A percentile compares a stretch with the other conserved stretches of the same genome.
Evolutionary conservation across 148 eudicot genomes (phyloP).

Genomic region (Agrostemma githago): DNA sequence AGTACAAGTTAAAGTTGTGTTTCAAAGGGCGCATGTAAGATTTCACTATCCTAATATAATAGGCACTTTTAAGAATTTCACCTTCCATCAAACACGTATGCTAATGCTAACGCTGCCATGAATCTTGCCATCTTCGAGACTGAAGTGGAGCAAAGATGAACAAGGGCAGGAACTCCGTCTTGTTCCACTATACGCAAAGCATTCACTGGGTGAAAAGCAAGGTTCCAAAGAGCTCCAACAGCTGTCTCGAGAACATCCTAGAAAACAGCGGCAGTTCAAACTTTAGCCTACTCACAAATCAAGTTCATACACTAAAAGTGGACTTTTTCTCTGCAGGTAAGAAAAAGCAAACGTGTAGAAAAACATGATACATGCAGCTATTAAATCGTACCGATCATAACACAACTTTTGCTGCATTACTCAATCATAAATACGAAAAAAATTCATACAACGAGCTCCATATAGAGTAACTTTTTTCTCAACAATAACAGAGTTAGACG

Average conservation of each 20-base stretch:
- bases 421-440: no score
- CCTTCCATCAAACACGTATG: slow-evolving; percentile 99
- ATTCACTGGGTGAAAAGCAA: slow-evolving; percentile 86
- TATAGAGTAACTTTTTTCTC: no score
- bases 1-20: not conserved
- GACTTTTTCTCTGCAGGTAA: not conserved
- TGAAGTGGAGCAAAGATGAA: slow-evolving; percentile 78
- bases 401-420: no score
- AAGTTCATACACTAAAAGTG: not conserved
- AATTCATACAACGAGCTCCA: no score
- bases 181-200: slow-evolving; percentile 91
- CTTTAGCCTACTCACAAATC: not conserved
- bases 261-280: not conserved
- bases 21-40: not conserved
- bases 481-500: no score
- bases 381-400: no score
- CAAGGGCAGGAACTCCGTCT: slow-evolving; percentile 86
- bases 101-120: slow-evolving; percentile 93
- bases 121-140: slow-evolving; percentile 95
- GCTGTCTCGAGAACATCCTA: slow-evolving; percentile 99
- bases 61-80: slow-evolving; percentile 16
- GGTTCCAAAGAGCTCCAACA: slow-evolving; percentile 99
- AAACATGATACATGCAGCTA: not conserved
- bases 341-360: not conserved
- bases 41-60: not conserved